Base-by-base conservation (phyloP, 129 eudicot genomes). In the Escallonia herrerae region DNA sequence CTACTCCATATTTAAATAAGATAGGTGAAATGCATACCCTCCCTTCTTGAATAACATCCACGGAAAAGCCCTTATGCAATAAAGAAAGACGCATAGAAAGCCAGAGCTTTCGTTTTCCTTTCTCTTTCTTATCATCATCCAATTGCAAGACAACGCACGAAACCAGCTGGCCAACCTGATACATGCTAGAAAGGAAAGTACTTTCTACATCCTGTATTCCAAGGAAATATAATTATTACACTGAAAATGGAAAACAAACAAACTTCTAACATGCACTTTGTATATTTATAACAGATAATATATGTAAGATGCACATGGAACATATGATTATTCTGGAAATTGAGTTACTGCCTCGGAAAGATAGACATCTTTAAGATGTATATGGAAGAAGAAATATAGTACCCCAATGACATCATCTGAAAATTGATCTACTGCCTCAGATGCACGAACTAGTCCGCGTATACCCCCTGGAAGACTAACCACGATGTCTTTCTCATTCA, bases 381-480 rank as follows among this genome's bases (percentile, higher is more conserved):
- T 22, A 22, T 22, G 33, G 33, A 11, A 12, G 33, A 53, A 53
- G 15, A 53, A 53, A 4, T 33, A 53, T 3, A 12, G 4, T 71
- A 87, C 82, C 87, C 50, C 78, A 67, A 67, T 74, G 45, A 62
- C 60, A 66, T 69, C 77, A 64, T 79, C 75, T 54, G 62, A 58
- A 63, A 80, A 61, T 53, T 81, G 74, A 76, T 85, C 96, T 62
- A 85, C 74, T 56, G 98, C 98, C 57, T 93, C 98, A 53, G 46
- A 60, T 41, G 96, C 80, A 57, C 85, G 96, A 71, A 88, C 95
- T 69, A 93, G 69, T 58, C 98, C 98, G 56, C 98, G 90, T 57
- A 93, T 77, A 41, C 98, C 98, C 40, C 98, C 98, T 70, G 98
- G 96, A 69, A 93, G 95, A 78, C 89, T 84, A 65, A 93, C 88